Conservation (phyloP, 1,139 yeast species). For the Geotrichum citri-aurantii region DNA sequence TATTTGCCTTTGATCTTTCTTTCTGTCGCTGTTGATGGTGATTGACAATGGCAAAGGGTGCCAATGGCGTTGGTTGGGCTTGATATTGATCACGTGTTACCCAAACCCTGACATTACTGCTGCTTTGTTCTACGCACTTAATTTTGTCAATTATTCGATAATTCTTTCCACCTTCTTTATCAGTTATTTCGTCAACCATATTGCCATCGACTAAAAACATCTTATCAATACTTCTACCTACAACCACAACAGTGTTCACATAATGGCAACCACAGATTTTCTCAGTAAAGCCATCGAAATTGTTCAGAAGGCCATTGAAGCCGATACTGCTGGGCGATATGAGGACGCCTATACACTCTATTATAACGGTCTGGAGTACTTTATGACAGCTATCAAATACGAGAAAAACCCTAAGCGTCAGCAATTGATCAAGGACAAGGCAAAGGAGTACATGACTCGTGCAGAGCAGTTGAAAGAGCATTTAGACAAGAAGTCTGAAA, state of each 20-base stretch:
- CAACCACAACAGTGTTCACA: not conserved
- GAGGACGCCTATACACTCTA: constrained; percentile 93
- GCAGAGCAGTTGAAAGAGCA: constrained; percentile 95
- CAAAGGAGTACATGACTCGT: constrained; percentile 83
- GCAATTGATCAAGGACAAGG: constrained; percentile 80
- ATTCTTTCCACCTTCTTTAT: not conserved
- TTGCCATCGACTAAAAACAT: not conserved
- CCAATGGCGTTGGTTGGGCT: not conserved
- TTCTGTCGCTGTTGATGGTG: not conserved
- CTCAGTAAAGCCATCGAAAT: constrained; percentile 88
- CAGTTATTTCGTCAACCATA: not conserved
- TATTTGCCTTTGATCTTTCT: not conserved
- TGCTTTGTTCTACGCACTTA: not conserved
- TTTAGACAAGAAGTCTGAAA: constrained; percentile 46
- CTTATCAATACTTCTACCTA: not conserved
- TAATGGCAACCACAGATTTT: constrained; percentile 51
- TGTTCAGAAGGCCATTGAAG: constrained; percentile 91
- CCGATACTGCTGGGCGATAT: constrained; percentile 84
- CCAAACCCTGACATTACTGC: not conserved
- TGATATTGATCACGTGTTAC: not conserved
- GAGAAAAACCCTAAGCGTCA: constrained; percentile 89
- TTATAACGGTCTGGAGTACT: constrained; percentile 87
- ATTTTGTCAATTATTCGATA: not conserved
- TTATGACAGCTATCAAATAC: constrained; percentile 93
- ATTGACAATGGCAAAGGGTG: no score